These are phyloP conservation scores for Trichoderma atroviride DNA, from an alignment of 2,329 filamentous ascomycete species.

Conservation along the genomic window DNA sequence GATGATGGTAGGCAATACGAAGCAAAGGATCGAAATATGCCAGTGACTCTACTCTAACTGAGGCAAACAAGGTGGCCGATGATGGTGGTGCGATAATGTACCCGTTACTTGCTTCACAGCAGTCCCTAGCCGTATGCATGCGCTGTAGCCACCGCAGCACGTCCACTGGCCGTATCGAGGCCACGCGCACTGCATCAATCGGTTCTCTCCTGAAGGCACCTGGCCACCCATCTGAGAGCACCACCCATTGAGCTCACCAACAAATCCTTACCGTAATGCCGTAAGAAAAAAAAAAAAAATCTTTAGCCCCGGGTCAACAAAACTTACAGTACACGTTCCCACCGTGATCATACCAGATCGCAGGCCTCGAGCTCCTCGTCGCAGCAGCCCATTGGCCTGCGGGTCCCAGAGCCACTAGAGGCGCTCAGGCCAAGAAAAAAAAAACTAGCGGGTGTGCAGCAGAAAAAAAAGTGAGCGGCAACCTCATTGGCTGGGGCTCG, in stretches of 20 bases:
- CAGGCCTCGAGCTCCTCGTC: constrained; percentile 13
- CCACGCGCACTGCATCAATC: neutral
- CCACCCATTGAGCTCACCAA: neutral
- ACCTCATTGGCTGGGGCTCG: constrained; percentile 5
- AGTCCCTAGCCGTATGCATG: neutral
- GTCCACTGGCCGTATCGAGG: neutral
- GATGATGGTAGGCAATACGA: neutral
- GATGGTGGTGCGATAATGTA: neutral
- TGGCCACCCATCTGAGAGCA: neutral
- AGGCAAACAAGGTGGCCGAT: neutral
- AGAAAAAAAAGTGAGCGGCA: neutral
- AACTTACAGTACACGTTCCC: neutral
- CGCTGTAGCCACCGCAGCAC: neutral
- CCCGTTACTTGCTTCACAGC: neutral
- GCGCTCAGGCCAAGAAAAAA: constrained; percentile 21
- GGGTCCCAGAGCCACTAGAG: constrained; percentile 2
- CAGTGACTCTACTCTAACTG: neutral
- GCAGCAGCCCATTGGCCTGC: constrained; percentile 9
- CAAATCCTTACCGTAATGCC: neutral
- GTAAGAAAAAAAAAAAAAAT: neutral
- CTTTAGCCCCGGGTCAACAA: neutral
- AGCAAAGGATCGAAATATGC: neutral
- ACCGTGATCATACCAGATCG: constrained; percentile 20
- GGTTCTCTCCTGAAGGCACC: neutral
- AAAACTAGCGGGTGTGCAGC: constrained; percentile 16